Percentiles rank a stretch among this genome's conserved stretches.
These are phyloP conservation scores for Skeletonema costatum DNA, from an alignment of 108 stramenopile genomes.

Conservation along the genomic window DNA sequence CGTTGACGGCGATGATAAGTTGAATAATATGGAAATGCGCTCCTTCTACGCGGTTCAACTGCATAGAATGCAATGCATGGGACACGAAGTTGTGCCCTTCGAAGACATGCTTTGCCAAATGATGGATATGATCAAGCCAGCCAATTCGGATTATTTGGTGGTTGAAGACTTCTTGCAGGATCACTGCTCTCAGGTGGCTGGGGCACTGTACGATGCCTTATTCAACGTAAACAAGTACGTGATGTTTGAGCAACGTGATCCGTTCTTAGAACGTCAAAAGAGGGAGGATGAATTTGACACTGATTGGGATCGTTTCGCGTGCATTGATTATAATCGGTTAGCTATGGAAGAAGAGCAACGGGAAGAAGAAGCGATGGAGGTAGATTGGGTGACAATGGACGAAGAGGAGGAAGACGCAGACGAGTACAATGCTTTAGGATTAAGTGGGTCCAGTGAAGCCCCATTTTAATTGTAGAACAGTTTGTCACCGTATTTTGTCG, in stretches of 20 bases:
- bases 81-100: conserved; percentile 95
- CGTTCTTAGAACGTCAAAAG: conserved; percentile 90
- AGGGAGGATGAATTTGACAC: conserved; percentile 95
- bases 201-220: conserved; percentile 96
- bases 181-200: conserved; percentile 87
- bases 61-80: conserved; percentile 96
- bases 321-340: conserved; percentile 92
- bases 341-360: conserved; percentile 94
- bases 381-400: conserved; percentile 88
- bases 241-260: conserved; percentile 96
- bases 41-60: conserved; percentile 91
- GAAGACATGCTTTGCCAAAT: conserved; percentile 98
- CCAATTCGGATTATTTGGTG: conserved; percentile 54
- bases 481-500: background rate
- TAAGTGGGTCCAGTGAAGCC: conserved; percentile 56
- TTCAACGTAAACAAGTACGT: conserved; percentile 99
- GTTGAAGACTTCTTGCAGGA: conserved; percentile 90
- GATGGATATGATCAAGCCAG: conserved; percentile 97
- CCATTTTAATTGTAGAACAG: conserved; percentile 30
- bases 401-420: conserved; percentile 73
- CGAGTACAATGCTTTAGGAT: conserved; percentile 50
- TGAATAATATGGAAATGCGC: conserved; percentile 97
- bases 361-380: conserved; percentile 88
- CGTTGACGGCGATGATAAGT: conserved; percentile 94
- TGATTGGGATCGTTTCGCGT: conserved; percentile 98